Evolutionary conservation across 345 rosid species (phyloP).

Genomic region (Schrenkiella parvula): DNA sequence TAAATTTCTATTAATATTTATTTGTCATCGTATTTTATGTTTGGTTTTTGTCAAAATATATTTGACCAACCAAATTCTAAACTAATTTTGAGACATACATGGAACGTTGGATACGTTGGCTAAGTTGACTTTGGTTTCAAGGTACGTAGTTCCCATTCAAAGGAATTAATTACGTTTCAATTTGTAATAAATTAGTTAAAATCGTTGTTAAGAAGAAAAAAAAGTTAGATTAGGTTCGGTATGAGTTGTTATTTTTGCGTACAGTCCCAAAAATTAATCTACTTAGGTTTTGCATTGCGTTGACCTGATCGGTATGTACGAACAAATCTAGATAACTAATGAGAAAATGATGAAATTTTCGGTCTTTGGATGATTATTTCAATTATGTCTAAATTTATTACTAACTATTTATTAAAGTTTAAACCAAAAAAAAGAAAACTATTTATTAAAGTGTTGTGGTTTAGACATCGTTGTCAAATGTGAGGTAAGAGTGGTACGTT

Average conservation of each 20-base stretch:
- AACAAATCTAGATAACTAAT: background rate
- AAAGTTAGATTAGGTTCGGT: background rate
- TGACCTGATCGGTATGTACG: background rate
- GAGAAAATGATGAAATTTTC: background rate
- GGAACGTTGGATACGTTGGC: background rate
- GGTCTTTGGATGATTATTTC: background rate
- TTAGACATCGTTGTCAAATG: slow-evolving; percentile 7
- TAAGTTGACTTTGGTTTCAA: background rate
- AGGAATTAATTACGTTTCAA: background rate
- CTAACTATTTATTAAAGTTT: no score
- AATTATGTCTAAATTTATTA: background rate
- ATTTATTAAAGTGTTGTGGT: background rate
- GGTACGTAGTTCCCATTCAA: background rate
- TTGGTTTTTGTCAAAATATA: background rate
- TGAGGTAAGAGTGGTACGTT: slow-evolving; percentile 7
- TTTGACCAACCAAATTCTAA: background rate
- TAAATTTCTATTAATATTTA: background rate
- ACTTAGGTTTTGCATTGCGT: slow-evolving; percentile 1
- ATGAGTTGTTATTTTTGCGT: background rate
- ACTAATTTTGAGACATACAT: background rate
- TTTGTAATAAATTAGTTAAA: background rate
- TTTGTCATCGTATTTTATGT: background rate
- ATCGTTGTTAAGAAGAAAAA: background rate
- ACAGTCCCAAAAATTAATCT: background rate
- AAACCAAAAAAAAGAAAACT: no score